A percentile compares a stretch with the other conserved stretches of the same genome.
phyloP scores from a whole-genome alignment of 1,284 basidiomycete genomes.

The Tilletia caries region DNA sequence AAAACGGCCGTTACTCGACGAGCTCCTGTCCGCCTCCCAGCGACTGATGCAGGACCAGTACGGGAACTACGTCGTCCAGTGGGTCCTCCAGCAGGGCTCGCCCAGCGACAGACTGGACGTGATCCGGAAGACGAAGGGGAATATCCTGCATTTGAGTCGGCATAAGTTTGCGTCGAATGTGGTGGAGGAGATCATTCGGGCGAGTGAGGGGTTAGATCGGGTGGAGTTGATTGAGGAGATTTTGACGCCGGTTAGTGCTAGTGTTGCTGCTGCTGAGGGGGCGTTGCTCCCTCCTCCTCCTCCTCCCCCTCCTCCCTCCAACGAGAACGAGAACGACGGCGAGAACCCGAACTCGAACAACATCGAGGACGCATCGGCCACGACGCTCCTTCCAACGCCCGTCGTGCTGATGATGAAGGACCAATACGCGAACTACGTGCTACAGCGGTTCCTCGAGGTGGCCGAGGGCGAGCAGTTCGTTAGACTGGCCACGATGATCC shows the following conservation, averaged over 20 bases:
- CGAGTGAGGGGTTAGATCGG: conserved; percentile 57
- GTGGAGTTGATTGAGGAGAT: conserved; percentile 59
- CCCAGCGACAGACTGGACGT: conserved; percentile 64
- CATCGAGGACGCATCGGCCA: too few species aligned
- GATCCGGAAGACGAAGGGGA: conserved; percentile 60
- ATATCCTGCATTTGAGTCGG: conserved; percentile 64
- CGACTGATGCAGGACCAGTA: conserved; percentile 56
- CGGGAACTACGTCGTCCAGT: conserved; percentile 88
- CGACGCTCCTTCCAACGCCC: neutral
- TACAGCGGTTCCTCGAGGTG: conserved; percentile 50
- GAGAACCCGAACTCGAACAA: conserved; percentile 9
- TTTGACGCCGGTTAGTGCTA: conserved; percentile 65
- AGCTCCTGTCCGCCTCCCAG: conserved; percentile 69
- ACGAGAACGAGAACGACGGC: neutral
- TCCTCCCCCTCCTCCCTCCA: neutral
- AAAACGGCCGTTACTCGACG: conserved; percentile 73
- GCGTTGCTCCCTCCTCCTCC: neutral
- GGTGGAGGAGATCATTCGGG: conserved; percentile 82
- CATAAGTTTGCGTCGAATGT: conserved; percentile 98
- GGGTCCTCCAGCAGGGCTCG: conserved; percentile 77
- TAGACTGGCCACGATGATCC: conserved; percentile 21
- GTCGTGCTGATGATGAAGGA: conserved; percentile 74
- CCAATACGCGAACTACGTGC: conserved; percentile 67
- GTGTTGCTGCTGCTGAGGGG: conserved; percentile 32
- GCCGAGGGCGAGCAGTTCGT: conserved; percentile 29